Conservation (phyloP, 345 rosid species). For the Alliaria petiolata region DNA sequence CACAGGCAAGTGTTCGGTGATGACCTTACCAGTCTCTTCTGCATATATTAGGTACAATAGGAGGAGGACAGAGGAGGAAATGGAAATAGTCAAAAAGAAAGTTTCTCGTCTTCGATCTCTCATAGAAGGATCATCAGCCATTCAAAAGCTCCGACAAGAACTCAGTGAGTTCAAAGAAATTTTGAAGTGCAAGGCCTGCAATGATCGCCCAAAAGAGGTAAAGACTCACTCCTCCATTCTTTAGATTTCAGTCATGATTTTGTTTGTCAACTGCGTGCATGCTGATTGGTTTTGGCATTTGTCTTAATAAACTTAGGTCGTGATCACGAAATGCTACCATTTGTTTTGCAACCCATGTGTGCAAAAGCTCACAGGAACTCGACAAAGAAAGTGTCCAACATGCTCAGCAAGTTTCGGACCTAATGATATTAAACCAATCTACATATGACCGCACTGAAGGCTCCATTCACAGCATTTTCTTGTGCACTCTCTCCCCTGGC, state of each 20-base stretch:
- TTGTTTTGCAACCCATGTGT: constrained; percentile 88
- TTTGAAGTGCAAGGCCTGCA: constrained; percentile 86
- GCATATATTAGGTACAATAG: constrained; percentile 52
- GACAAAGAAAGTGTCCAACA: constrained; percentile 85
- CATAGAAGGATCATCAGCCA: constrained; percentile 61
- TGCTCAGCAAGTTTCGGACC: constrained; percentile 82
- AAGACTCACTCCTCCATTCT: neutral
- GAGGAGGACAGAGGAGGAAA: constrained; percentile 79
- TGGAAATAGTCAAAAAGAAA: constrained; percentile 65
- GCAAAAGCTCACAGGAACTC: constrained; percentile 62
- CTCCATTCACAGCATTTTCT: no score
- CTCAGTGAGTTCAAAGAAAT: constrained; percentile 84
- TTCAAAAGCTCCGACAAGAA: constrained; percentile 76
- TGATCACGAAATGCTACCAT: constrained; percentile 94
- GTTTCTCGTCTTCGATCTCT: constrained; percentile 51
- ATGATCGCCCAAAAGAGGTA: constrained; percentile 90
- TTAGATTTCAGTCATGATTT: neutral
- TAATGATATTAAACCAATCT: constrained; percentile 93
- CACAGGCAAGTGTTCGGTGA: neutral
- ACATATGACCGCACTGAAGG: constrained; percentile 44
- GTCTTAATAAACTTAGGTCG: constrained; percentile 57
- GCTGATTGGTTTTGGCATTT: constrained; percentile 6
- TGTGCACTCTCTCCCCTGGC: no score
- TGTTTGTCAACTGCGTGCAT: neutral
- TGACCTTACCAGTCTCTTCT: constrained; percentile 6